Evolutionary conservation across 306 rosid species (phyloP).

Genomic region (Betula pendula): DNA sequence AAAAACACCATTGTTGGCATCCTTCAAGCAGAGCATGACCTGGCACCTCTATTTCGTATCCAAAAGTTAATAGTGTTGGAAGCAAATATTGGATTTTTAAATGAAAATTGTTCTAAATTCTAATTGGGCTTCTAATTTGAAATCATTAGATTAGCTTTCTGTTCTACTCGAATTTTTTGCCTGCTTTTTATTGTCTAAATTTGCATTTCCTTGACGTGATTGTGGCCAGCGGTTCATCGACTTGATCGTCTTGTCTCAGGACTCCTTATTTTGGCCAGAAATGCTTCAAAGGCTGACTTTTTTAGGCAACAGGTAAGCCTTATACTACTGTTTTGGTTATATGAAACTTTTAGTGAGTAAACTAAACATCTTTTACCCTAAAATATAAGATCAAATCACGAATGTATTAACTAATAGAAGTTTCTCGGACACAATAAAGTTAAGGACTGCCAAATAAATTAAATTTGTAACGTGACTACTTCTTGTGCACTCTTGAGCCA

Average conservation of each 20-base stretch:
- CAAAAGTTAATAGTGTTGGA: slow-evolving; percentile 26
- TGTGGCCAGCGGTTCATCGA: slow-evolving; percentile 76
- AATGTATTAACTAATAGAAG: background rate
- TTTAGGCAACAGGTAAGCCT: slow-evolving; percentile 83
- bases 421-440: background rate
- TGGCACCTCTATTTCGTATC: slow-evolving; percentile 96
- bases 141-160: slow-evolving; percentile 15
- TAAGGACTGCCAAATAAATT: background rate
- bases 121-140: slow-evolving; percentile 3
- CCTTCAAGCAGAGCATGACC: slow-evolving; percentile 84
- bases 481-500: background rate
- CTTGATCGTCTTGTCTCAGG: slow-evolving; percentile 96
- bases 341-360: background rate
- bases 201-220: slow-evolving; percentile 52
- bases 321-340: background rate
- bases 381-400: background rate
- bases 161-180: slow-evolving; percentile 17
- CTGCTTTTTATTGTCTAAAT: slow-evolving; percentile 11
- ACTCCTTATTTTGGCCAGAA: slow-evolving; percentile 93
- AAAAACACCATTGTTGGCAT: slow-evolving; percentile 95
- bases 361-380: background rate
- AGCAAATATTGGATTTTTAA: slow-evolving; percentile 1
- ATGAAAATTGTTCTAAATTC: slow-evolving; percentile 1
- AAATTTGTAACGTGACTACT: background rate
- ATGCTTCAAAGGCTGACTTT: slow-evolving; percentile 72